A percentile compares a stretch with the other conserved stretches of the same genome.
phyloP scores from a whole-genome alignment of 768 basidiomycete genomes.

The Clitopilus hobsonii region DNA sequence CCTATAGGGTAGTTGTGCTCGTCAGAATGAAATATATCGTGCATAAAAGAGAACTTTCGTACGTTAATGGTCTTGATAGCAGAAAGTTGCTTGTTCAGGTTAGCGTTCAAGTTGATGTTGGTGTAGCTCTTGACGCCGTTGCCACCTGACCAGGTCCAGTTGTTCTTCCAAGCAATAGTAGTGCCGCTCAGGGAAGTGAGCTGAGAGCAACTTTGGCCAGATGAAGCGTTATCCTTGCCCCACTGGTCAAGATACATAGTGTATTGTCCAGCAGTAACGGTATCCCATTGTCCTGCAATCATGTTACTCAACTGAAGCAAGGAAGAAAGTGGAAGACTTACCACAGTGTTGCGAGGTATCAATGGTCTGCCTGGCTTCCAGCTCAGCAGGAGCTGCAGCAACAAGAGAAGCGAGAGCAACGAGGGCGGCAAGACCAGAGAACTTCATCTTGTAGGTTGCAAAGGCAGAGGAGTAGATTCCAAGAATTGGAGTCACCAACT shows the following conservation, averaged over 20 bases:
- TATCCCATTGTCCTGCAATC: conserved; percentile 50
- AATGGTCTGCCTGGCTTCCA: conserved; percentile 23
- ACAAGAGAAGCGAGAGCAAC: conserved; percentile 24
- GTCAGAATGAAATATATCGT: background rate
- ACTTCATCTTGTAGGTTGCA: background rate
- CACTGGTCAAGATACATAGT: conserved; percentile 46
- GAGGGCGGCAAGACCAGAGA: conserved; percentile 21
- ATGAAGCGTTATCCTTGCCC: conserved; percentile 32
- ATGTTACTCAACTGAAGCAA: too few species aligned
- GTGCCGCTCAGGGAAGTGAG: conserved; percentile 37
- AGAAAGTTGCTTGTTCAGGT: conserved; percentile 48
- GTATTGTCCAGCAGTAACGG: conserved; percentile 39
- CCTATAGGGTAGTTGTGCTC: conserved; percentile 21
- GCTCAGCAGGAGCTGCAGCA: conserved; percentile 23
- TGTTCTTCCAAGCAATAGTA: conserved; percentile 45
- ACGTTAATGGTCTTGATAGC: conserved; percentile 55
- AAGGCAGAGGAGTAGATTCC: background rate
- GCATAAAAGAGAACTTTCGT: conserved; percentile 15
- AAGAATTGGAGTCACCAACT: conserved; percentile 6
- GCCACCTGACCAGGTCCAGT: conserved; percentile 51
- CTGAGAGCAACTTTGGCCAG: conserved; percentile 49
- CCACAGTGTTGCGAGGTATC: conserved; percentile 37
- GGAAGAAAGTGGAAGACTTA: conserved; percentile 6
- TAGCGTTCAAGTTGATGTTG: conserved; percentile 46
- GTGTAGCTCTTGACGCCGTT: conserved; percentile 57